Conservation (phyloP, 352 stramenopile species). For the Pythium guiyangense region DNA sequence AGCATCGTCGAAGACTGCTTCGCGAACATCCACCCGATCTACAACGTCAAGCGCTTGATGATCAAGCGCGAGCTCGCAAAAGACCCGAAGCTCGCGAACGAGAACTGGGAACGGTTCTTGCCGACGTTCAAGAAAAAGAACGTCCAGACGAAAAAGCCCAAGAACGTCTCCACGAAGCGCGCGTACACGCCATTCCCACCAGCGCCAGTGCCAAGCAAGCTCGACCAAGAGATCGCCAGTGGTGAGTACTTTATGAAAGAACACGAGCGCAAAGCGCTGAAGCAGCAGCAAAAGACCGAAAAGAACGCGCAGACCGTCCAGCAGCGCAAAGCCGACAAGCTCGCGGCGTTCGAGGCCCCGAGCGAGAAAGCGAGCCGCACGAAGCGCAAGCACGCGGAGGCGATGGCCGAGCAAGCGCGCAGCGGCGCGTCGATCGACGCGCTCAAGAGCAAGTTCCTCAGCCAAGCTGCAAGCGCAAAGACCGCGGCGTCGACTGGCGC, state of each 20-base stretch:
- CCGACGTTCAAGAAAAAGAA: slow-evolving; percentile 99
- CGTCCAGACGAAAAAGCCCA: slow-evolving; percentile 94
- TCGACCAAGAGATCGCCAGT: slow-evolving; percentile 98
- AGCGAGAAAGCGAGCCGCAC: slow-evolving; percentile 73
- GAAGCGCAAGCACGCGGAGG: slow-evolving; percentile 66
- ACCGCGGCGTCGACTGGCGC: slow-evolving; percentile 16
- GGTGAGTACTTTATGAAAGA: slow-evolving; percentile 99
- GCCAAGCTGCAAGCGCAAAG: slow-evolving; percentile 16
- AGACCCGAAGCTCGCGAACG: slow-evolving; percentile 94
- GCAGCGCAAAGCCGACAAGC: slow-evolving; percentile 71
- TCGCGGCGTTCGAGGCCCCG: slow-evolving; percentile 65
- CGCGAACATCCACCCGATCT: slow-evolving; percentile 99
- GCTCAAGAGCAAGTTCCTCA: slow-evolving; percentile 84
- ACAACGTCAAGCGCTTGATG: slow-evolving; percentile 99
- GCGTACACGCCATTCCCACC: slow-evolving; percentile 99
- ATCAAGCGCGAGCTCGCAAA: slow-evolving; percentile 99
- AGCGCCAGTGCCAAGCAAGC: slow-evolving; percentile 92
- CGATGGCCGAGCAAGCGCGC: slow-evolving; percentile 39
- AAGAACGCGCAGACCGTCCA: slow-evolving; percentile 52
- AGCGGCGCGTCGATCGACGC: slow-evolving; percentile 44
- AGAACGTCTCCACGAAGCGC: slow-evolving; percentile 89
- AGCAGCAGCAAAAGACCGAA: slow-evolving; percentile 86
- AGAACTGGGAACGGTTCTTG: slow-evolving; percentile 99
- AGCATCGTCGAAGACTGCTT: slow-evolving; percentile 99
- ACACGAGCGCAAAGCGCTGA: slow-evolving; percentile 90